Evolutionary conservation across 208 protist species (phyloP).

Genomic region (Angomonas desouzai): DNA sequence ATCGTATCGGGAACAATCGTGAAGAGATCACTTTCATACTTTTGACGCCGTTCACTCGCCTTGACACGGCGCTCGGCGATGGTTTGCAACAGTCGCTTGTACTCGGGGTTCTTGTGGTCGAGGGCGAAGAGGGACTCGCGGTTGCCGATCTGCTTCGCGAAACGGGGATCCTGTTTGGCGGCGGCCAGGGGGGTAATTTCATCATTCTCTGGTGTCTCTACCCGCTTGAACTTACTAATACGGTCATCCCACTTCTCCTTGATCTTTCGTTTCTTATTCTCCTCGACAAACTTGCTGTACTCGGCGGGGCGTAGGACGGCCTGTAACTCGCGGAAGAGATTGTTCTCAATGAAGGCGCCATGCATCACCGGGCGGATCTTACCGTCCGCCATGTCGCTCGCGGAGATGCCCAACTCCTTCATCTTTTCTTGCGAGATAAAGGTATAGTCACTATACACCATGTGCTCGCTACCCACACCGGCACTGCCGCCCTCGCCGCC

Average conservation of each 20-base stretch:
- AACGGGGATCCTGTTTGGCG: slow-evolving; percentile 58
- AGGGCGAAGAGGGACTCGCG: slow-evolving; percentile 51
- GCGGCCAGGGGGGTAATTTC: background rate
- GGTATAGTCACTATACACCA: slow-evolving; percentile 97
- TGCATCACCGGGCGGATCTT: slow-evolving; percentile 97
- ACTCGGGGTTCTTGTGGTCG: slow-evolving; percentile 76
- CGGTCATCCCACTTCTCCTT: slow-evolving; percentile 68
- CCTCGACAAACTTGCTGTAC: slow-evolving; percentile 82
- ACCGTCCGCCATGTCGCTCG: slow-evolving; percentile 90
- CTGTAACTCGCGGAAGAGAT: slow-evolving; percentile 80
- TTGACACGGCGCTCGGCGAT: slow-evolving; percentile 73
- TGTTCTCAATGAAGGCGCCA: slow-evolving; percentile 97
- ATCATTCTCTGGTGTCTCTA: slow-evolving; percentile 16
- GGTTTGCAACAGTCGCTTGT: slow-evolving; percentile 71
- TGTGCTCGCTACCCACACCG: background rate
- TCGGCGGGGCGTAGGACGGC: slow-evolving; percentile 86
- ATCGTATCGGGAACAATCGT: slow-evolving; percentile 60
- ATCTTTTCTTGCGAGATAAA: slow-evolving; percentile 97
- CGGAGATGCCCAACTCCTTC: slow-evolving; percentile 67
- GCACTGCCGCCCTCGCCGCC: background rate
- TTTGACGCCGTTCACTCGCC: slow-evolving; percentile 52
- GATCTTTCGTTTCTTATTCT: slow-evolving; percentile 50
- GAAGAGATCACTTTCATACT: slow-evolving; percentile 79
- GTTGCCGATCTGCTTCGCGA: slow-evolving; percentile 59
- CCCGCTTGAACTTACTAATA: slow-evolving; percentile 81